These are phyloP conservation scores for Ganoderma sinense DNA, from an alignment of 1,284 basidiomycete species.

Conservation along the genomic window DNA sequence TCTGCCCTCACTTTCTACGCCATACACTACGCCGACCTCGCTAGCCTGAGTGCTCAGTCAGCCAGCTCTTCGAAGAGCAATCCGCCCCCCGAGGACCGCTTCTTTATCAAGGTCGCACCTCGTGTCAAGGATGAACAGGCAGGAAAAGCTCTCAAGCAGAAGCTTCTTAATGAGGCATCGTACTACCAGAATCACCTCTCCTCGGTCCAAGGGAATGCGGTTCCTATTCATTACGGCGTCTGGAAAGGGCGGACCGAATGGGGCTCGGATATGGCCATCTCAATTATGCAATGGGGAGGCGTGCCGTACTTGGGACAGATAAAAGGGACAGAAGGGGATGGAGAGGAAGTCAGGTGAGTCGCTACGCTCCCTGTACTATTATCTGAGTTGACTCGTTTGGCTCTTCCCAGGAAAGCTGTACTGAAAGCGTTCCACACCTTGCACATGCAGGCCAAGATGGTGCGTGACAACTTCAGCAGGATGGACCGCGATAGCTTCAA, in stretches of 20 bases:
- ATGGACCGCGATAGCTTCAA: no score
- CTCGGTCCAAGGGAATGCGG: neutral
- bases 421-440: neutral
- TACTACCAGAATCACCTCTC: neutral
- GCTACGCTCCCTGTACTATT: neutral
- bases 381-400: no score
- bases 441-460: neutral
- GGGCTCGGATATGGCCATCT: neutral
- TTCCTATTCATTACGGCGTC: neutral
- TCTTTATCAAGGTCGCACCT: neutral
- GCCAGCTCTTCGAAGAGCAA: no score
- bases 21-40: no score
- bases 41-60: no score
- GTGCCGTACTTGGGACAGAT: neutral
- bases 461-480: neutral
- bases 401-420: neutral
- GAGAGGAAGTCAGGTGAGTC: neutral
- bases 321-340: no score
- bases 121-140: neutral
- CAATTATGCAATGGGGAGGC: neutral
- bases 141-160: neutral
- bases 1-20: no score
- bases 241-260: neutral
- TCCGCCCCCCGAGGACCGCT: neutral
- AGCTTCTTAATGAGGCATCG: constrained; percentile 9